Evolutionary conservation across 1,284 basidiomycete genomes (phyloP).

Genomic region (Spongispora temasekensis): DNA sequence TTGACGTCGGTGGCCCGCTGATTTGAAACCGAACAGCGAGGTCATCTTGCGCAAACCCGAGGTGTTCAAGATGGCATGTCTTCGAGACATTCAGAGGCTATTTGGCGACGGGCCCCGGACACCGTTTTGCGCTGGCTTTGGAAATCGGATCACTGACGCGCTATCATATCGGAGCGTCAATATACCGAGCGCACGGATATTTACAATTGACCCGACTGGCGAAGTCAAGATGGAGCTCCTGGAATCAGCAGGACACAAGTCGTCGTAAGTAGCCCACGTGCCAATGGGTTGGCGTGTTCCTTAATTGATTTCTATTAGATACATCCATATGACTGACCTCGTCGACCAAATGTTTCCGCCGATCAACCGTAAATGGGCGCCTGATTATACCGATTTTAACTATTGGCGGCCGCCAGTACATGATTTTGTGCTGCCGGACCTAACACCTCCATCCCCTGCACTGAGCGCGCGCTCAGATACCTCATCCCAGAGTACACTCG

Average conservation of each 20-base stretch:
- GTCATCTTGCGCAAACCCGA: constrained; percentile 99
- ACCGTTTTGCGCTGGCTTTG: constrained; percentile 97
- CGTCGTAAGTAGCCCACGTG: constrained; percentile 79
- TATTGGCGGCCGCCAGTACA: constrained; percentile 88
- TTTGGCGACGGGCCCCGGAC: constrained; percentile 76
- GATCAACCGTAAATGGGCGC: constrained; percentile 83
- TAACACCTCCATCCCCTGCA: constrained; percentile 90
- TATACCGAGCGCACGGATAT: constrained; percentile 92
- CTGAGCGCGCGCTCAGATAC: constrained; percentile 90
- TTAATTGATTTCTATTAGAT: constrained; percentile 52
- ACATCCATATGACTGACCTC: constrained; percentile 97
- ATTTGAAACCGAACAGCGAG: constrained; percentile 54
- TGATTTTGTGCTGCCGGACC: constrained; percentile 83
- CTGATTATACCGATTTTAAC: constrained; percentile 97
- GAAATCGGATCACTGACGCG: constrained; percentile 98
- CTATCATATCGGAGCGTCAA: constrained; percentile 96
- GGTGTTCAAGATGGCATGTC: constrained; percentile 99
- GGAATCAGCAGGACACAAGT: constrained; percentile 95
- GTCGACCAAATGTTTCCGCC: constrained; percentile 99
- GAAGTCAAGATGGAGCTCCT: constrained; percentile 98
- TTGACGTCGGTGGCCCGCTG: background rate
- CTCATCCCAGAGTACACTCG: constrained; percentile 71
- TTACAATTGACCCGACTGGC: constrained; percentile 95
- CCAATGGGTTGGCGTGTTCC: no score
- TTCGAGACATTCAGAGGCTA: constrained; percentile 92